These are phyloP conservation scores for Pelargonium myrrhifolium DNA, from an alignment of 441 rosid genomes.

Conservation along the genomic window DNA sequence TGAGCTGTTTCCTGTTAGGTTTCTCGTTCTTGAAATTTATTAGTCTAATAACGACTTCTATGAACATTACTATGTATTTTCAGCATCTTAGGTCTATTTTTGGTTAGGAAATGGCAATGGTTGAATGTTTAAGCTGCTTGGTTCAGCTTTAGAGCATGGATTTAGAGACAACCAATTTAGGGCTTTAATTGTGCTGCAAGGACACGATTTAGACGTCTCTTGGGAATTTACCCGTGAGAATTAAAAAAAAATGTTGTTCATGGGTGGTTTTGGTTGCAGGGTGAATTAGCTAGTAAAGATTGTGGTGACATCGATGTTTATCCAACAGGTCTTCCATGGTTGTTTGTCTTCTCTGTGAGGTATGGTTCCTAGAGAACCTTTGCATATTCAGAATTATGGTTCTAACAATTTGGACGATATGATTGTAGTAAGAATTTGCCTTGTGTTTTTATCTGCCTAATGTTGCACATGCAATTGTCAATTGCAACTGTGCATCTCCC, in stretches of 20 bases:
- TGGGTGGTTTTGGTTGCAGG: conserved; percentile 6
- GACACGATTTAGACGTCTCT: background rate
- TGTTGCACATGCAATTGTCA: background rate
- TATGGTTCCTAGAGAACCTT: background rate
- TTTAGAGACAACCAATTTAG: background rate
- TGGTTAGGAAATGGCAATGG: background rate
- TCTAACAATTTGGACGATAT: background rate
- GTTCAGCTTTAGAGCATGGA: background rate
- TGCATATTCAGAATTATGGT: background rate
- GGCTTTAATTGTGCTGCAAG: background rate
- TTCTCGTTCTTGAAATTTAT: background rate
- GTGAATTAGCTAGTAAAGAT: background rate
- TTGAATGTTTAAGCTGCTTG: background rate
- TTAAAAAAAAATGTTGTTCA: background rate
- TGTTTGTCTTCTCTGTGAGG: background rate
- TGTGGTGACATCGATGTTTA: background rate
- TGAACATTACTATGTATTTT: background rate
- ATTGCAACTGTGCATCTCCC: background rate
- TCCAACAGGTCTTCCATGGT: background rate
- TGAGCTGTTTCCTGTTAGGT: no score
- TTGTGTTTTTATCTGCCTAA: background rate
- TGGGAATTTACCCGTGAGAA: background rate
- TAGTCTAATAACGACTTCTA: background rate
- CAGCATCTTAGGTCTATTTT: background rate
- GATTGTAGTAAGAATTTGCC: background rate